Conservation (phyloP, 192 early-diverging fungal species). For the Umbelopsis ramanniana region DNA sequence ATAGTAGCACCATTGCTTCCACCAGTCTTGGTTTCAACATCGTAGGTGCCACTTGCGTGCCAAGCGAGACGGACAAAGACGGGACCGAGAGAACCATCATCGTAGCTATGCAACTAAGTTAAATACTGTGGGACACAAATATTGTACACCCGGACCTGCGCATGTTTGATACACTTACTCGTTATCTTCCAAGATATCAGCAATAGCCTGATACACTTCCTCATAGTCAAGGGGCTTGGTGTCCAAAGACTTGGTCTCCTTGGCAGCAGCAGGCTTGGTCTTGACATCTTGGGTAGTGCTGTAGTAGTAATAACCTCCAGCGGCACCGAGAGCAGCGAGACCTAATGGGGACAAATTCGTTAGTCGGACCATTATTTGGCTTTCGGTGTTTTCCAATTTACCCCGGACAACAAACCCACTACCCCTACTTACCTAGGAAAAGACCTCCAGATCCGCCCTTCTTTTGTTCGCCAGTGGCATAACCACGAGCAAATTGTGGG, state of each 20-base stretch:
- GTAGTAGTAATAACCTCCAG: constrained; percentile 57
- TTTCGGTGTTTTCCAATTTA: background rate
- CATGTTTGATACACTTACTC: constrained; percentile 36
- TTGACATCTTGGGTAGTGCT: constrained; percentile 31
- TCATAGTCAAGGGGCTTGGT: constrained; percentile 68
- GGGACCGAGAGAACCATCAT: constrained; percentile 81
- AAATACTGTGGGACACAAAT: background rate
- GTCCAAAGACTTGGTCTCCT: constrained; percentile 31
- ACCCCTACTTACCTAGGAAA: background rate
- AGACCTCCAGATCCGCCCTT: background rate
- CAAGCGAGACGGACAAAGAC: constrained; percentile 84
- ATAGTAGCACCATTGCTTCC: constrained; percentile 81
- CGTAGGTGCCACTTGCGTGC: constrained; percentile 85
- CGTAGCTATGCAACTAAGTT: constrained; percentile 49
- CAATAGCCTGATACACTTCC: constrained; percentile 78
- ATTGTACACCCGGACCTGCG: background rate
- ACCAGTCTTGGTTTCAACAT: constrained; percentile 66
- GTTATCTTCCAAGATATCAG: constrained; percentile 72
- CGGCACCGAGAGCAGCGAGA: constrained; percentile 50
- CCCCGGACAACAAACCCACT: background rate
- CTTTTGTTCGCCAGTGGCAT: constrained; percentile 21
- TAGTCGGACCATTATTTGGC: constrained; percentile 26
- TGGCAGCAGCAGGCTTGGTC: constrained; percentile 21
- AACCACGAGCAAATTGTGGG: constrained; percentile 19
- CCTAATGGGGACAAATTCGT: constrained; percentile 24